Evolutionary conservation across 2,329 filamentous ascomycete species (phyloP).

Genomic region (Cytospora leucostoma): DNA sequence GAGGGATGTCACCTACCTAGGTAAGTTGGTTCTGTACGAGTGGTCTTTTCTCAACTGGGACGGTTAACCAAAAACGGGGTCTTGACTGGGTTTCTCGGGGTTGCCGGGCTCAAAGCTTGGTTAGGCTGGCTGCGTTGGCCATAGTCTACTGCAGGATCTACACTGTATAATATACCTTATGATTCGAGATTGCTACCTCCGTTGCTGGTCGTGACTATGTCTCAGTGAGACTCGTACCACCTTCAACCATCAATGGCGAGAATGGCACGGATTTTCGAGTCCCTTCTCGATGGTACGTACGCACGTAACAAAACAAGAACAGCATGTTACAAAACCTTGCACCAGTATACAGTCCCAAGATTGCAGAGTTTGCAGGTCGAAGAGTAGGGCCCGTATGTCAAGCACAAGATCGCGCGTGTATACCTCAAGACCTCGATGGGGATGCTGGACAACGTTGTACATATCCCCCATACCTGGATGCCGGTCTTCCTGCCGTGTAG

Average conservation of each 20-base stretch:
- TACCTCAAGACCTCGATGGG: background rate
- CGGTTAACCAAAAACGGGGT: background rate
- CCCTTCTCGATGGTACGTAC: background rate
- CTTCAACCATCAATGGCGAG: background rate
- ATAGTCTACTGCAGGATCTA: constrained; percentile 11
- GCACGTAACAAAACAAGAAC: background rate
- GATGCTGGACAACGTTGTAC: constrained; percentile 21
- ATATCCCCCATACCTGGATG: constrained; percentile 3
- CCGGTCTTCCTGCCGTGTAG: constrained; percentile 21
- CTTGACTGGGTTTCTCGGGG: background rate
- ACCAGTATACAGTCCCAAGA: background rate
- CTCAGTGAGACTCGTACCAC: background rate
- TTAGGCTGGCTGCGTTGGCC: constrained; percentile 6
- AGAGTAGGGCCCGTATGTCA: background rate
- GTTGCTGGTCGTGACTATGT: background rate
- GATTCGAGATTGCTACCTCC: background rate
- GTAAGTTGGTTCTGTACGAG: constrained; percentile 9
- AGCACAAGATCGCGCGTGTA: background rate
- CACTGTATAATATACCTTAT: background rate
- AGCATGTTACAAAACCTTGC: background rate
- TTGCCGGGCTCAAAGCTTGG: background rate
- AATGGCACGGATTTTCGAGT: background rate
- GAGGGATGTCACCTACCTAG: constrained; percentile 10
- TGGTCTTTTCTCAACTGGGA: background rate
- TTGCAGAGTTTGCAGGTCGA: constrained; percentile 18